Percentiles rank a stretch among this genome's conserved stretches.
Evolutionary conservation across 1,139 yeast species (phyloP).

Genomic region (Pichia sp.): DNA sequence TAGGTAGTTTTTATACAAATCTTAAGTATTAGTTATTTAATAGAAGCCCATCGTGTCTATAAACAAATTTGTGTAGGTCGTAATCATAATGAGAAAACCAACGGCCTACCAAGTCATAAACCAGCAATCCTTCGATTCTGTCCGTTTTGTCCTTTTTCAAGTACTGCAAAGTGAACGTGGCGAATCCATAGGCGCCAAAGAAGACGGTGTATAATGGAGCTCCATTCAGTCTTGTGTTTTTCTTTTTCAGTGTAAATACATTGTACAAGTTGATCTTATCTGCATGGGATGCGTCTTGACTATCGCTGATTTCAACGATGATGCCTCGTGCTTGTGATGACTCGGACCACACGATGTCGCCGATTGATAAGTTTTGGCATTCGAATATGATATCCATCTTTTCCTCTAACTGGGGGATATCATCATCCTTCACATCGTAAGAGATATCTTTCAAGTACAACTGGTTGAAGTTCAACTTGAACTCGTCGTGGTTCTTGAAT

Average conservation of each 20-base stretch:
- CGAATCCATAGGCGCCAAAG: constrained; percentile 14
- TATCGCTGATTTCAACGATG: constrained; percentile 9
- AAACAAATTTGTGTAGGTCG: constrained; percentile 12
- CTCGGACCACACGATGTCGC: constrained; percentile 16
- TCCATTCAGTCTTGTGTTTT: not conserved
- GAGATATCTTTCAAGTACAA: not conserved
- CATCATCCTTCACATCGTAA: not conserved
- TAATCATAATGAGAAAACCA: constrained; percentile 21
- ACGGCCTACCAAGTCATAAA: constrained; percentile 21
- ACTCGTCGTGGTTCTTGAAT: not conserved
- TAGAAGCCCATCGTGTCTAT: constrained; percentile 1
- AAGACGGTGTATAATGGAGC: constrained; percentile 9
- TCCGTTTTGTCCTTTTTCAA: constrained; percentile 11
- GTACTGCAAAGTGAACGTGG: constrained; percentile 10
- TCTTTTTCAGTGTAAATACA: not conserved
- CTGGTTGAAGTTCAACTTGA: not conserved
- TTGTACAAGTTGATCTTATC: not conserved
- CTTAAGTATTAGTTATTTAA: not conserved
- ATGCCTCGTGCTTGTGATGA: constrained; percentile 12
- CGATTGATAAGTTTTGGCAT: constrained; percentile 7
- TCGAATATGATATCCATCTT: constrained; percentile 5
- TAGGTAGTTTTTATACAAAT: too few species aligned
- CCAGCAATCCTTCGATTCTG: constrained; percentile 15
- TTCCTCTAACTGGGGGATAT: not conserved
- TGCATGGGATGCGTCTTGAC: not conserved